A percentile compares a stretch with the other conserved stretches of the same genome.
Conservation (phyloP, 106 monocot genomes). For the Dendrobium chrysotoxum region DNA sequence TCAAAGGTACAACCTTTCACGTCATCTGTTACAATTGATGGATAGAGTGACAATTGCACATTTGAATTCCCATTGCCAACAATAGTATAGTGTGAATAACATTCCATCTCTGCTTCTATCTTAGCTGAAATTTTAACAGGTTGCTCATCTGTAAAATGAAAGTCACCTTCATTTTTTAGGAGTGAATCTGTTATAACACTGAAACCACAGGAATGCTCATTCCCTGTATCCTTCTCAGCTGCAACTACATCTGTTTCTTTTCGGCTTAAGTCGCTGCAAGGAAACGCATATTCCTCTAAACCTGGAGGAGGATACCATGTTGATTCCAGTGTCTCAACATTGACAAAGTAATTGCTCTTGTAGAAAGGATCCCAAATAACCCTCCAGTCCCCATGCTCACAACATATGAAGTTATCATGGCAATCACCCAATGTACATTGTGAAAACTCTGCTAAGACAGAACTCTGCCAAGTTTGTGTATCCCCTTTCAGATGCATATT, state of each 20-base stretch:
- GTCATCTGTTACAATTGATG: constrained; percentile 7
- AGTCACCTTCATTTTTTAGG: neutral
- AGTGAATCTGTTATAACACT: constrained; percentile 9
- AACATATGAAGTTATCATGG: constrained; percentile 15
- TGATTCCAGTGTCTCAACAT: constrained; percentile 58
- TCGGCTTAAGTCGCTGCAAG: constrained; percentile 16
- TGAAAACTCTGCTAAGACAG: neutral
- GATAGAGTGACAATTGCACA: constrained; percentile 5
- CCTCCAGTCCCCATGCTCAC: constrained; percentile 57
- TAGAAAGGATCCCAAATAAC: constrained; percentile 92
- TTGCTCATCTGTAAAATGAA: constrained; percentile 9
- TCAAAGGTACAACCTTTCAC: constrained; percentile 25
- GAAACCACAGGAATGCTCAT: constrained; percentile 1
- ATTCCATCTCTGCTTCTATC: neutral
- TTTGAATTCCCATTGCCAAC: constrained; percentile 3
- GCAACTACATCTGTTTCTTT: constrained; percentile 16
- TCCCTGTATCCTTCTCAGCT: constrained; percentile 9
- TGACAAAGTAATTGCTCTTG: constrained; percentile 70
- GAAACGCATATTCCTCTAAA: constrained; percentile 30
- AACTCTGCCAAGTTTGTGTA: constrained; percentile 1
- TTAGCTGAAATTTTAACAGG: neutral
- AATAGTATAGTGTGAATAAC: constrained; percentile 1
- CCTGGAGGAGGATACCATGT: constrained; percentile 76
- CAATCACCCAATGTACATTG: neutral
- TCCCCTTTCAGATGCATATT: constrained; percentile 7